Percentiles rank a stretch among this genome's conserved stretches.
phyloP scores from a whole-genome alignment of 192 early-diverging fungal species.

The Dissophora globulifera region DNA sequence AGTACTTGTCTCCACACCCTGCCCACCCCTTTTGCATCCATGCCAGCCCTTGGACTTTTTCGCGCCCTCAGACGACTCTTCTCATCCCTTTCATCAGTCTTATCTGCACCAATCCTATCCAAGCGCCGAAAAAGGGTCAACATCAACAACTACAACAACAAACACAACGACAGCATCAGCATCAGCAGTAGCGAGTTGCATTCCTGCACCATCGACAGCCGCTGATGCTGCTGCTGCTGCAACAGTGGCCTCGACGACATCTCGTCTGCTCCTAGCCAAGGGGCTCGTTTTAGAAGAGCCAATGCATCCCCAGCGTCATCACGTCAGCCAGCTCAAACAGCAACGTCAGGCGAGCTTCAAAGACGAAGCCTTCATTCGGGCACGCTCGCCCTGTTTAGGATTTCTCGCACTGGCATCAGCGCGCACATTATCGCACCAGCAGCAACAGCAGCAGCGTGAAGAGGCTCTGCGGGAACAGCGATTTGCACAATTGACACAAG shows the following conservation, averaged over 20 bases:
- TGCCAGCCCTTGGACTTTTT: slow-evolving; percentile 9
- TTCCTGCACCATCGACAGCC: neutral
- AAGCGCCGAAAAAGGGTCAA: slow-evolving; percentile 23
- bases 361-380: slow-evolving; percentile 11
- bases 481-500: slow-evolving; percentile 18
- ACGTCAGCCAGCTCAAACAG: slow-evolving; percentile 4
- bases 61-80: neutral
- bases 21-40: neutral
- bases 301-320: neutral
- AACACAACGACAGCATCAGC: neutral
- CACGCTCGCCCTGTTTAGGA: slow-evolving; percentile 16
- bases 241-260: neutral
- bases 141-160: neutral
- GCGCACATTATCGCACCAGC: neutral
- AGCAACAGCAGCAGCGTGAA: neutral
- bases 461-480: slow-evolving; percentile 9
- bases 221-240: neutral
- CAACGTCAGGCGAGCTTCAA: neutral
- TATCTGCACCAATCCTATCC: slow-evolving; percentile 16
- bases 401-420: slow-evolving; percentile 12
- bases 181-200: neutral
- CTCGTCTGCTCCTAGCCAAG: neutral
- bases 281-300: neutral
- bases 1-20: neutral
- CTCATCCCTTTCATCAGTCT: slow-evolving; percentile 14